Base-by-base conservation (phyloP, 1,284 basidiomycete species). In the Rhodotorula sp. region DNA sequence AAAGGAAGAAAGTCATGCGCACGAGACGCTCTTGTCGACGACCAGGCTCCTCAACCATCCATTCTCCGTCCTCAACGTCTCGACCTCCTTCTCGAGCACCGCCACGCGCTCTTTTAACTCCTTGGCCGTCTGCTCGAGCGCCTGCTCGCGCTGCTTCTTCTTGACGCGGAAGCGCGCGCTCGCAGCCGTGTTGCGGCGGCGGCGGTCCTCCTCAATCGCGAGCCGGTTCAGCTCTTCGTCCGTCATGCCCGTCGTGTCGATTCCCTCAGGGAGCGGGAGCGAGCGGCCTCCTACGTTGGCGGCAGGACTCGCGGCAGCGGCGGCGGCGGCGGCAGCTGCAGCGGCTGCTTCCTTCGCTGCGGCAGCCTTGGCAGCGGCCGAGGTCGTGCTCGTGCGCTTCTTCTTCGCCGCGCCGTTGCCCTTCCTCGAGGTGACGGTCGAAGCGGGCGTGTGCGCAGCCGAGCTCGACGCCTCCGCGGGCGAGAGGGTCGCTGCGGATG, bases 81-180 rank as follows among this genome's bases (percentile, higher is more conserved):
- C 91, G 81, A 94, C 95, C 81, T 97, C 93, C 75, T 90, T 86
- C 81, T 94, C 69, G 13, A 98, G 85, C 76, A 91, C 89, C 56
- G 83, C 84, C 15, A 97, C 90, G 66, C 90, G 87, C 2, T 83
- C 83, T 79, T 94, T 89, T n/a, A 98, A 85, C 78, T 96, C 93
- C 82, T 94, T 94, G 26, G 91, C 88, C 77, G 89, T 88, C 60
- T 85, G 85, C 81, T 99, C 95, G 24, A 99, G 83, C 16, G 93
- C 93, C 22, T 89, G 90, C 82, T 99, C 95, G 28, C 96, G 85
- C 82, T 97, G 93, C 85, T 99, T 99, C 86, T 99, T 99, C 87
- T 99, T 99, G 77, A 94, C 83, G 69, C 95, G 86, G 86, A 99
- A 99, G 22, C 95, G 90, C 52, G 68, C 62, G 60, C 48, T 30